These are phyloP conservation scores for Eustoma russellianum DNA, from an alignment of 257 asterid species.

Conservation along the genomic window DNA sequence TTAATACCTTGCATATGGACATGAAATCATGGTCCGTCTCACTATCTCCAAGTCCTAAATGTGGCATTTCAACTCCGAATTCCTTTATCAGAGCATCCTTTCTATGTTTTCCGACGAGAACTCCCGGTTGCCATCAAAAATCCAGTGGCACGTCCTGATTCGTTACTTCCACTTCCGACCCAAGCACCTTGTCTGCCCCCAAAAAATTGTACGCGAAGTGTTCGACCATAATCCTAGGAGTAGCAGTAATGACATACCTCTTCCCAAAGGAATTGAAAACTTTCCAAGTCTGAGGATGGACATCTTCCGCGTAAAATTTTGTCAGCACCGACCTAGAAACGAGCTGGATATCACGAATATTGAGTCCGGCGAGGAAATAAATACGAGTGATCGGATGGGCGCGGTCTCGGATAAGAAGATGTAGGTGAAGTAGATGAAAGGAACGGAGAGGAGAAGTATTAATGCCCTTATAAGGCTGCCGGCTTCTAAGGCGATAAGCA, in stretches of 20 bases:
- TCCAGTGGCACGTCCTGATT: conserved; percentile 73
- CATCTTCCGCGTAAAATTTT: conserved; percentile 74
- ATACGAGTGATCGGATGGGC: conserved; percentile 43
- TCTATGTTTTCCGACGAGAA: conserved; percentile 59
- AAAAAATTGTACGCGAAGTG: conserved; percentile 48
- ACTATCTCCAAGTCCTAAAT: conserved; percentile 83
- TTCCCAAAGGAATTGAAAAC: conserved; percentile 68
- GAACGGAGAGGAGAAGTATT: conserved; percentile 40
- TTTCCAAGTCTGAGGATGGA: conserved; percentile 55
- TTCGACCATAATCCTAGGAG: conserved; percentile 77
- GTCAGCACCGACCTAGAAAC: conserved; percentile 81
- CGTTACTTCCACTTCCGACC: conserved; percentile 63
- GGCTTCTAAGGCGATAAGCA: conserved; percentile 83
- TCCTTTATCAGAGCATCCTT: conserved; percentile 46
- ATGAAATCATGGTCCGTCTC: conserved; percentile 71
- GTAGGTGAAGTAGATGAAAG: conserved; percentile 44
- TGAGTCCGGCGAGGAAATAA: conserved; percentile 57
- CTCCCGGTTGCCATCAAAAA: conserved; percentile 68
- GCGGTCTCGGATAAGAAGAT: conserved; percentile 50
- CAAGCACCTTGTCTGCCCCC: conserved; percentile 84
- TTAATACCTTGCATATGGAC: conserved; percentile 78
- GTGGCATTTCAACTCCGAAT: conserved; percentile 51
- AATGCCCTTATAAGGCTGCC: conserved; percentile 66
- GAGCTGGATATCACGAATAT: conserved; percentile 60
- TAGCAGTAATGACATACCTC: conserved; percentile 68